Base-by-base conservation (phyloP, 2,329 filamentous ascomycete genomes). In the Colletotrichum aenigma region DNA sequence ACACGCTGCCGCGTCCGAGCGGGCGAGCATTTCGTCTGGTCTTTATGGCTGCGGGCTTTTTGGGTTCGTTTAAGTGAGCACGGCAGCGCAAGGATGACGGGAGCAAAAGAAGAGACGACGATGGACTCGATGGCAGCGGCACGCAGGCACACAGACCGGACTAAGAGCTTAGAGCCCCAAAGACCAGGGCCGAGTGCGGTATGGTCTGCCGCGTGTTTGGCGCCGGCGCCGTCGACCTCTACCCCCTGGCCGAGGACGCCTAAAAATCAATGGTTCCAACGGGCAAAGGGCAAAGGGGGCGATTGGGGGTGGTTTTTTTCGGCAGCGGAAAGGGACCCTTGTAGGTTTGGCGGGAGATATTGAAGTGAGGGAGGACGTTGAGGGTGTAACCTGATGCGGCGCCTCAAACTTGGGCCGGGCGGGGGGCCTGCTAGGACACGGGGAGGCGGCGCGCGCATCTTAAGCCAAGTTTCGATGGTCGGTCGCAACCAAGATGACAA, bases 361-460 rank as follows among this genome's bases (percentile, higher is more conserved):
- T 52, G n/a, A 70, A 24, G 36, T 48, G 24, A 65, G 32, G 34
- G 55, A 30, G 60, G 60, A 61, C 34, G 43, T 64, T 55, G 62
- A 64, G 56, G 30, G 52, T 62, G 72, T 72, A 72, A 64, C 68
- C 72, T 28, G 68, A 75, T 71, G 55, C 68, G 32, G 68, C 52
- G 55, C 66, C 66, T 38, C 21, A 28, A 60, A 26, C 21, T n/a
- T 61, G 60, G n/a, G 7, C 38, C n/a, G 32, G 28, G 21, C 12
- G 60, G 21, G 28, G 52, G 21, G 24, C 21, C 24, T 58, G 55
- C 55, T 28, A 28, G 55, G 4, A 26, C 60, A n/a, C 30, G 60
- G 61, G 34, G n/a, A 30, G 62, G 30, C 24, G 34, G 64, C 24
- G 10, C 18, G 43, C 52, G 28, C 7, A 34, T 24, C 28, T 36